Evolutionary conservation across 495 filamentous ascomycete species (phyloP).

Genomic region (Pseudevernia furfuracea): DNA sequence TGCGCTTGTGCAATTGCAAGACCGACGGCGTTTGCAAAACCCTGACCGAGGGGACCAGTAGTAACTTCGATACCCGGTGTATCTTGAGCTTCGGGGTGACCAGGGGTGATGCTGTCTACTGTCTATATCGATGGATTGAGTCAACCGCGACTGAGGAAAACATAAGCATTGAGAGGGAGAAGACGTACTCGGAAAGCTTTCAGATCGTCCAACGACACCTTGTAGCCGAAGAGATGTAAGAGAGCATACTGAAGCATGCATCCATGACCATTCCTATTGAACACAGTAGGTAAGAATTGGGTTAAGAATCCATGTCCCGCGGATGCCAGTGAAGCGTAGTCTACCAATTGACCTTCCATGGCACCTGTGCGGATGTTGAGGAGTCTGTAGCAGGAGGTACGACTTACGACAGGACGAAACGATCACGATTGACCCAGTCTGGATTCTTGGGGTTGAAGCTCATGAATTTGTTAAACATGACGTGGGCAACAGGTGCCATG

Average conservation of each 20-base stretch:
- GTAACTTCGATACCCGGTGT: slow-evolving; percentile 97
- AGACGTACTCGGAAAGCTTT: slow-evolving; percentile 86
- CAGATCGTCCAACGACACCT: slow-evolving; percentile 74
- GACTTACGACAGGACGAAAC: slow-evolving; percentile 98
- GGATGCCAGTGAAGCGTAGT: background rate
- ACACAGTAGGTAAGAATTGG: slow-evolving; percentile 3
- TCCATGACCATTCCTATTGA: slow-evolving; percentile 82
- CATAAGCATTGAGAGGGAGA: background rate
- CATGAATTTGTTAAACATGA: slow-evolving; percentile 99
- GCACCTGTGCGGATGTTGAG: background rate
- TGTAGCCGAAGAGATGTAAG: slow-evolving; percentile 93
- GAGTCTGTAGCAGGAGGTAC: background rate
- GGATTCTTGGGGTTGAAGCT: slow-evolving; percentile 99
- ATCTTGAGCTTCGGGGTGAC: slow-evolving; percentile 94
- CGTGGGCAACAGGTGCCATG: slow-evolving; percentile 94
- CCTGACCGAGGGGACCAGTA: slow-evolving; percentile 92
- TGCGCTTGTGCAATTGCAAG: slow-evolving; percentile 93
- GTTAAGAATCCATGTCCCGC: background rate
- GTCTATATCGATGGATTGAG: slow-evolving; percentile 37
- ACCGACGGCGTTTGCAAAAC: slow-evolving; percentile 92
- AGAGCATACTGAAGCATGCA: slow-evolving; percentile 99
- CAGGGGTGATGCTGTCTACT: slow-evolving; percentile 89
- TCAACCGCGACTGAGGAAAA: slow-evolving; percentile 6
- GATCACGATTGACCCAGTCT: slow-evolving; percentile 90
- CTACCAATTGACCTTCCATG: background rate